Evolutionary conservation across 208 protist genomes (phyloP).

Genomic region (Crithidia acanthocephali): DNA sequence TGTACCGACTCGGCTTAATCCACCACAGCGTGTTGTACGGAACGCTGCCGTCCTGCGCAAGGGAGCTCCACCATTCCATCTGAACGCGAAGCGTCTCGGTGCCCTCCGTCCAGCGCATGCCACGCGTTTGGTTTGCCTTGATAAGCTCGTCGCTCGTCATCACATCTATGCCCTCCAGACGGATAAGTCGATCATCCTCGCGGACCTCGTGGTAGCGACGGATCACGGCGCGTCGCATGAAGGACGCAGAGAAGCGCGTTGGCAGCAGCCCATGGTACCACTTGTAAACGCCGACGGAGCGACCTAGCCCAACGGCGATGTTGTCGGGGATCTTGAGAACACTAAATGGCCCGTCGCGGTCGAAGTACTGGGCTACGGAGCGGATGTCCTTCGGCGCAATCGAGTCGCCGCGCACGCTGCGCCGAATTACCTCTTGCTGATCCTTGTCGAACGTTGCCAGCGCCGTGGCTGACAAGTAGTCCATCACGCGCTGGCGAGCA

Average conservation of each 20-base stretch:
- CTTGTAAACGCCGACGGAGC: slow-evolving; percentile 74
- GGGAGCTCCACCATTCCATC: slow-evolving; percentile 86
- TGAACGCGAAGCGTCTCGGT: slow-evolving; percentile 84
- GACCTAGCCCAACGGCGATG: slow-evolving; percentile 72
- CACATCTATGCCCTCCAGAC: slow-evolving; percentile 80
- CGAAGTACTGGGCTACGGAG: slow-evolving; percentile 78
- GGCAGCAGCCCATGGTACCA: slow-evolving; percentile 80
- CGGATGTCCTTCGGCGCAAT: slow-evolving; percentile 80
- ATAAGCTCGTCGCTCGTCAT: slow-evolving; percentile 82
- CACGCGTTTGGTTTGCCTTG: slow-evolving; percentile 83
- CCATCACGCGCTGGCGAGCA: slow-evolving; percentile 82
- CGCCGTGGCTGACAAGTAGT: slow-evolving; percentile 85
- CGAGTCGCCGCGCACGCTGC: slow-evolving; percentile 72
- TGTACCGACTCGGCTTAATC: slow-evolving; percentile 89
- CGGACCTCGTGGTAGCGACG: slow-evolving; percentile 80
- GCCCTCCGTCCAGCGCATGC: slow-evolving; percentile 90
- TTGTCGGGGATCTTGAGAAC: slow-evolving; percentile 83
- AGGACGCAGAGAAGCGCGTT: slow-evolving; percentile 54
- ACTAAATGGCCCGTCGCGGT: slow-evolving; percentile 79
- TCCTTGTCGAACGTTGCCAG: slow-evolving; percentile 80
- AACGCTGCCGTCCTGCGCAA: slow-evolving; percentile 75
- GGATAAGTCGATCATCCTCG: slow-evolving; percentile 84
- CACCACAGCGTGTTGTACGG: slow-evolving; percentile 93
- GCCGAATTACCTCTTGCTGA: slow-evolving; percentile 84
- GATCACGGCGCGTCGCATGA: slow-evolving; percentile 73